Base-by-base conservation (phyloP, 495 filamentous ascomycete species). In the Hypoxylon lienhwacheense region DNA sequence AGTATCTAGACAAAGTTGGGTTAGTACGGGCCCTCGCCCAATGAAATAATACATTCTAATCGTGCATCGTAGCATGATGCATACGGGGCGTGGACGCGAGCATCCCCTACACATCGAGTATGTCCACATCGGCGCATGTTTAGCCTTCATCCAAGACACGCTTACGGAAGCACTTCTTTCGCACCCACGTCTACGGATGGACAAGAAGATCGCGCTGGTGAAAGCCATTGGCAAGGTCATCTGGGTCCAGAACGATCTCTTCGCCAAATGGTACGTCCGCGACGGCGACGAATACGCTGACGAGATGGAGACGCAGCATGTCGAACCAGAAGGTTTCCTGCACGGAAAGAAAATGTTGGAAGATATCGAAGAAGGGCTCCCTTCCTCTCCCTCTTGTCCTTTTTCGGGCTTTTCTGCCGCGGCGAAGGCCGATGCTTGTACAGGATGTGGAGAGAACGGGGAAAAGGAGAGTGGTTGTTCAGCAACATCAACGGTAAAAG, bases 161-260 rank as follows among this genome's bases (percentile, higher is more conserved):
- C 76, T 89, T 49, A 82, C 74, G 32, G 86, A 89, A 61, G 87
- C 86, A 8, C 79, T 90, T 39, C 73, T 90, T 32, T 86, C 83
- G 0, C 85, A 88, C 54, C 85, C 86, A 0, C 76, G 78, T 0
- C 70, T 89, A 15, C 73, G 75, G 5, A 69, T 86, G 25, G 75
- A 75, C 15, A 80, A 79, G 53, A 90, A 90, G 70, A 80, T 82
- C 2, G 82, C 82, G 3, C 74, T 89, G 12, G 72, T 88, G 22
- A 86, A 83, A 52, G 87, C 87, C 55, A 52, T 80, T 24, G 73
- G 73, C 37, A 80, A 80, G 60, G 73, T 80, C 19, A 73, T 80
- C 34, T 88, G 85, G 85, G 87, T 88, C 61, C 86, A 89, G 68
- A 88, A 88, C 59, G 88, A 91, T 65, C 72, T 91, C 14, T 88